Evolutionary conservation across 2,329 filamentous ascomycete genomes (phyloP).

Genomic region (Ceratocystis eucalypticola): DNA sequence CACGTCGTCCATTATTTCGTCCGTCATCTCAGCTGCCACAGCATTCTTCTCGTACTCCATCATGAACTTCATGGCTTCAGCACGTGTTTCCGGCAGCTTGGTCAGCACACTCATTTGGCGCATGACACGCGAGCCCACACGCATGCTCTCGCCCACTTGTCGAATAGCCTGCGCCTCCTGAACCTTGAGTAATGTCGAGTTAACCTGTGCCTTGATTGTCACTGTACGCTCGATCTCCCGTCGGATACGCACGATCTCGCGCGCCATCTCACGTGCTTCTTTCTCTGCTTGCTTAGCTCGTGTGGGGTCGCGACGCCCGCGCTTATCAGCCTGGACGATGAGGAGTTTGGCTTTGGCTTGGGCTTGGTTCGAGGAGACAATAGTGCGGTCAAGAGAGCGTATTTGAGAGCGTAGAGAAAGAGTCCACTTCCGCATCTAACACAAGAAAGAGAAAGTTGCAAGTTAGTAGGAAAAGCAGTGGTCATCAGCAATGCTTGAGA

Average conservation of each 20-base stretch:
- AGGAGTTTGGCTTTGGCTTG: conserved; percentile 75
- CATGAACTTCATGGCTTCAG: conserved; percentile 80
- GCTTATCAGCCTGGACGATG: conserved; percentile 70
- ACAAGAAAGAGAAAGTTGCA: background rate
- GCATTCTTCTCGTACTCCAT: conserved; percentile 85
- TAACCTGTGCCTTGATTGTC: conserved; percentile 82
- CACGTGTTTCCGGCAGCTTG: conserved; percentile 63
- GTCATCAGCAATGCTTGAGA: background rate
- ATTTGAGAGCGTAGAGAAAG: conserved; percentile 76
- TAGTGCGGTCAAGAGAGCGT: conserved; percentile 89
- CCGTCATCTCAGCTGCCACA: conserved; percentile 95
- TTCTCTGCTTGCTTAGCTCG: conserved; percentile 65
- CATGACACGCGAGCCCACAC: conserved; percentile 82
- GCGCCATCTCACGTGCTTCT: conserved; percentile 78
- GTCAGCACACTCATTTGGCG: conserved; percentile 86
- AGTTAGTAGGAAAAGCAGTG: background rate
- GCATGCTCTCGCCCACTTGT: conserved; percentile 89
- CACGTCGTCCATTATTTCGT: conserved; percentile 68
- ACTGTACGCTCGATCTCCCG: conserved; percentile 60
- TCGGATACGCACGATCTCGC: conserved; percentile 71
- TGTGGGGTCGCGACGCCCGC: conserved; percentile 65
- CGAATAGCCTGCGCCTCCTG: conserved; percentile 89
- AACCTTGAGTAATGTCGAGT: conserved; percentile 92
- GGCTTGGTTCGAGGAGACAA: conserved; percentile 60
- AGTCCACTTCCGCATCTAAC: conserved; percentile 88